Conservation (phyloP, 2,329 filamentous ascomycete species). For the Setomelanomma holmii region DNA sequence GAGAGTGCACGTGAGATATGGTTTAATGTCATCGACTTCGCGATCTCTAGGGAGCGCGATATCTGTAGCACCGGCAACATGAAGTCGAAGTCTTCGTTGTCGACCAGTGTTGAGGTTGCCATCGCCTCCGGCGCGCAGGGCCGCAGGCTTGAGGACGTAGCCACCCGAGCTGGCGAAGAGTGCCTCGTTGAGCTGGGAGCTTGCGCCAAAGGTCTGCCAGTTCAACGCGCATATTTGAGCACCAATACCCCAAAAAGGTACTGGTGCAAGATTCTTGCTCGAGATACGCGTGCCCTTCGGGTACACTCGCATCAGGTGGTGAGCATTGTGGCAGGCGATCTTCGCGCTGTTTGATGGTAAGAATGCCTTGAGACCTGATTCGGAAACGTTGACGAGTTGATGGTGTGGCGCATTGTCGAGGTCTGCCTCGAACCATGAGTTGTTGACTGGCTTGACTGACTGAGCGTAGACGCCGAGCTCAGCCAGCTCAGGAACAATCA, state of each 20-base stretch:
- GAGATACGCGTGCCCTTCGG: slow-evolving; percentile 74
- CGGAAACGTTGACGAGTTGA: slow-evolving; percentile 74
- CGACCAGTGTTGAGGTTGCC: slow-evolving; percentile 57
- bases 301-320: slow-evolving; percentile 73
- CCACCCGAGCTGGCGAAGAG: slow-evolving; percentile 70
- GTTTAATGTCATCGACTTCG: slow-evolving; percentile 60
- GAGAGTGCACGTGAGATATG: slow-evolving; percentile 71
- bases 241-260: slow-evolving; percentile 70
- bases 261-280: slow-evolving; percentile 68
- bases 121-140: slow-evolving; percentile 63
- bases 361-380: slow-evolving; percentile 63
- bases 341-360: slow-evolving; percentile 56
- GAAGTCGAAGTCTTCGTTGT: slow-evolving; percentile 62
- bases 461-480: slow-evolving; percentile 73
- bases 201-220: slow-evolving; percentile 71
- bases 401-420: slow-evolving; percentile 63
- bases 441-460: slow-evolving; percentile 70
- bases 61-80: slow-evolving; percentile 68
- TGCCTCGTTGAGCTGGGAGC: slow-evolving; percentile 73
- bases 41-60: slow-evolving; percentile 62
- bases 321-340: slow-evolving; percentile 67
- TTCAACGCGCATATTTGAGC: slow-evolving; percentile 75
- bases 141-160: slow-evolving; percentile 69
- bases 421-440: slow-evolving; percentile 67
- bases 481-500: slow-evolving; percentile 70